Base-by-base conservation (phyloP, 2,329 filamentous ascomycete species). In the Mariannaea elegans region DNA sequence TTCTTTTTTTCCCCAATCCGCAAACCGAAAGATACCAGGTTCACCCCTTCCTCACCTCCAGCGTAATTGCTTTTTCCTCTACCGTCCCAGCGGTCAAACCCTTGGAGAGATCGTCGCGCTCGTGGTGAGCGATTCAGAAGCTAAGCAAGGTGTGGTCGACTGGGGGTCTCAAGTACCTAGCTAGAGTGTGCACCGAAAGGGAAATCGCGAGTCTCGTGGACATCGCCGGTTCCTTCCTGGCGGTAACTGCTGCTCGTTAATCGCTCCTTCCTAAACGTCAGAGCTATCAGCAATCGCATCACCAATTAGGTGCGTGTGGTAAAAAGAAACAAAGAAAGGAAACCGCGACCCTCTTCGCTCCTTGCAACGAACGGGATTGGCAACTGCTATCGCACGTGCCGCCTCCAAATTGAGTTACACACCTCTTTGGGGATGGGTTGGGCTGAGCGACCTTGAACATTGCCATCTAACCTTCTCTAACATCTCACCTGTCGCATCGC, bases 1-100 rank as follows among this genome's bases (percentile, higher is more conserved):
- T 9, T 27, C 32, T 36, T 36, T 36, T 31, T 5, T 14, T 36
- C 46, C 32, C 7, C 19, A 38, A 38, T 36, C 45, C 21, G 24
- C 42, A 24, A 44, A 41, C 18, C 38, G 13, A 53, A 52, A 21
- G n/a, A 38, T n/a, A 42, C 48, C 16, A n/a, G 48, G 19, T 21
- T 31, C 34, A 16, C 38, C 45, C 31, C 44, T 31, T 18, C 21
- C 31, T 18, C 39, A 38, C 39, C 21, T 10, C 18, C 14, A 9
- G 58, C 56, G 36, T 49, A 27, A 21, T 53, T 34, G 54, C 41
- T 53, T 57, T 61, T 49, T 63, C 39, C 62, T 64, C 56, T 60
- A 44, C 56, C 36, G 56, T 54, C 36, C 36, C 32, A 53, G 51
- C 29, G 49, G 59, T 41, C 31, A 48, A 48, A 56, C 47, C 42